These are phyloP conservation scores for Plantago major DNA, from an alignment of 257 asterid species.

Conservation along the genomic window DNA sequence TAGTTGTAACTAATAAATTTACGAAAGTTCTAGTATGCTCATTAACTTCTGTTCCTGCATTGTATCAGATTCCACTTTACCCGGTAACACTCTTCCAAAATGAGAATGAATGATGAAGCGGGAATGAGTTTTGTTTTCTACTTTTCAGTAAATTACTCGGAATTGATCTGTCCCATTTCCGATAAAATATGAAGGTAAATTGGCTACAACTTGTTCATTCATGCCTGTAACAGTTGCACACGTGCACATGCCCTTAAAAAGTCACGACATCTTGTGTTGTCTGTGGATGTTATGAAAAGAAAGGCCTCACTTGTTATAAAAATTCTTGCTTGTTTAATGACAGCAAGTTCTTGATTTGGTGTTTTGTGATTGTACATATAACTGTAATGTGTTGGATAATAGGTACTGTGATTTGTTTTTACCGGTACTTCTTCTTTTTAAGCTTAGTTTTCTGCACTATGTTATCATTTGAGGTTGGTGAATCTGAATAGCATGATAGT, in stretches of 20 bases:
- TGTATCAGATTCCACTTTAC: slow-evolving; percentile 71
- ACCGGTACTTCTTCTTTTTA: slow-evolving; percentile 36
- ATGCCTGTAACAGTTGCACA: no score
- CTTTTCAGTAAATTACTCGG: slow-evolving; percentile 72
- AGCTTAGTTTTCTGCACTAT: background rate
- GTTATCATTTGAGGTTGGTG: no score
- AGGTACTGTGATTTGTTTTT: no score
- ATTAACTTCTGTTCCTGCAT: slow-evolving; percentile 6
- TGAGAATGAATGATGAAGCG: slow-evolving; percentile 75
- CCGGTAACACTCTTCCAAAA: slow-evolving; percentile 72
- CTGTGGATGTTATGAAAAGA: no score
- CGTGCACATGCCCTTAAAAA: no score
- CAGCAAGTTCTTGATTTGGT: no score
- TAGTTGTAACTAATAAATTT: background rate
- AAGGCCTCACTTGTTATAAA: no score
- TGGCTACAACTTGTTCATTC: background rate
- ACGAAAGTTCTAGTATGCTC: background rate
- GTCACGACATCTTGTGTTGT: no score
- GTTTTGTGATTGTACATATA: no score
- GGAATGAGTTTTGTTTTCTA: slow-evolving; percentile 79
- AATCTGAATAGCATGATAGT: no score
- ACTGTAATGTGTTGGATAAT: no score
- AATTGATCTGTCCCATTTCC: slow-evolving; percentile 70
- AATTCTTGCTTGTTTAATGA: no score
- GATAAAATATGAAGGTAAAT: slow-evolving; percentile 68